A percentile compares a stretch with the other conserved stretches of the same genome.
Evolutionary conservation across 129 eudicot genomes (phyloP).

Genomic region (Helichrysum umbraculigerum): DNA sequence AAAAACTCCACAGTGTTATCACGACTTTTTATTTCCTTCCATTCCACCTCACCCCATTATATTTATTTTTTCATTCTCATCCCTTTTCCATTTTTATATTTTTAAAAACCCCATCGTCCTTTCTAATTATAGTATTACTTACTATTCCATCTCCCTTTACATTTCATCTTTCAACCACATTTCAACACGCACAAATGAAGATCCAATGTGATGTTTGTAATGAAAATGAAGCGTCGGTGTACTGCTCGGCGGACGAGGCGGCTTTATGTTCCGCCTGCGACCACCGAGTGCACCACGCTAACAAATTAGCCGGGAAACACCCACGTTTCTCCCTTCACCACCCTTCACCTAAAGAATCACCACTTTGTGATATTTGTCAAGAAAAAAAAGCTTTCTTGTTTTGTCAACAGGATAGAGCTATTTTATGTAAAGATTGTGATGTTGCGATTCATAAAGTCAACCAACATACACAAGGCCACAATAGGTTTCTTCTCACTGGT

Average conservation of each 20-base stretch:
- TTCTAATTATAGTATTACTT: conserved; percentile 22
- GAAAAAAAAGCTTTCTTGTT: conserved; percentile 69
- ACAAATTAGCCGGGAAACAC: conserved; percentile 93
- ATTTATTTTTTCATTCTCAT: not conserved
- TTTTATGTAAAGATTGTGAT: conserved; percentile 74
- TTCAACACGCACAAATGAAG: conserved; percentile 47
- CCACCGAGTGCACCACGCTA: conserved; percentile 93
- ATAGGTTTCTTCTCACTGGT: conserved; percentile 74
- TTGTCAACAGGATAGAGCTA: conserved; percentile 80
- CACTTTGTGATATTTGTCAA: conserved; percentile 74
- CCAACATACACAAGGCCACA: conserved; percentile 58
- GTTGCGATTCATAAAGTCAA: conserved; percentile 67
- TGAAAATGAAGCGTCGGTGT: conserved; percentile 62
- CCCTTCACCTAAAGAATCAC: conserved; percentile 53
- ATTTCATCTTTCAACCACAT: conserved; percentile 8
- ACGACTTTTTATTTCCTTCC: not conserved
- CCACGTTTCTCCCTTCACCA: conserved; percentile 77
- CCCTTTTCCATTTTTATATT: not conserved
- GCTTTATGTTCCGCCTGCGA: conserved; percentile 82
- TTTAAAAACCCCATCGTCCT: not conserved
- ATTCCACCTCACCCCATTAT: too few species aligned
- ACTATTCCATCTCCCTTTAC: conserved; percentile 18
- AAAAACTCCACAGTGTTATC: not conserved
- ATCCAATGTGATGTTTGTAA: conserved; percentile 89
- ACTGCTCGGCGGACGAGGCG: conserved; percentile 83